phyloP scores from a whole-genome alignment of 2,329 filamentous ascomycete species.

The Aspergillus versicolor region DNA sequence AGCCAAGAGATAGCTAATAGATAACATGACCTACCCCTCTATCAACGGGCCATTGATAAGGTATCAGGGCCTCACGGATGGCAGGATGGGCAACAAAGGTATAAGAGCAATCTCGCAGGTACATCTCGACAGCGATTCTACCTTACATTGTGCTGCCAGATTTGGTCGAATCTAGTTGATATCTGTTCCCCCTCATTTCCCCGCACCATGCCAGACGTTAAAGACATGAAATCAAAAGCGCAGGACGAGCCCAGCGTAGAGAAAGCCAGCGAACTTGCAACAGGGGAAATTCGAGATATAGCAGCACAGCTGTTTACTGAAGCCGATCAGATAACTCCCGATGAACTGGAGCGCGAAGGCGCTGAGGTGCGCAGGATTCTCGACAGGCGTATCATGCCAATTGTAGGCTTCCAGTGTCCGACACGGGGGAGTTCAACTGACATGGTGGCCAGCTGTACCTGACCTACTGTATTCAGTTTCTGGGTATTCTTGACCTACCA shows the following conservation, averaged over 20 bases:
- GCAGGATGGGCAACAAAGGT: not conserved
- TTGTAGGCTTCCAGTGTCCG: constrained; percentile 30
- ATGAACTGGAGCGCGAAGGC: constrained; percentile 46
- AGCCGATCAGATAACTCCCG: constrained; percentile 42
- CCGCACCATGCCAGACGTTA: constrained; percentile 16
- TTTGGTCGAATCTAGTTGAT: not conserved
- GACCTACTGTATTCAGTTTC: constrained; percentile 50
- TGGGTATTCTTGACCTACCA: constrained; percentile 27
- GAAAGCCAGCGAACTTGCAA: constrained; percentile 19
- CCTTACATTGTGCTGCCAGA: not conserved
- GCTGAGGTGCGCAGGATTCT: constrained; percentile 44
- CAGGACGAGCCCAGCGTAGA: constrained; percentile 13
- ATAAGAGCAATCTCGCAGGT: not conserved
- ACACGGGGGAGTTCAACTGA: not conserved
- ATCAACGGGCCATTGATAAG: not conserved
- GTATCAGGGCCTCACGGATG: not conserved
- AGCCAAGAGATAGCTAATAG: constrained; percentile 10
- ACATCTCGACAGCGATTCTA: not conserved
- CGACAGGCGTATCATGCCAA: constrained; percentile 49
- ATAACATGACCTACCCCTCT: not conserved
- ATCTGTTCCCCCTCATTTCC: not conserved
- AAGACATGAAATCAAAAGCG: constrained; percentile 18
- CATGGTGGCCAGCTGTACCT: constrained; percentile 25
- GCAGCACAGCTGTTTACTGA: constrained; percentile 48
- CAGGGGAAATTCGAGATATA: constrained; percentile 35